A percentile compares a stretch with the other conserved stretches of the same genome.
These are phyloP conservation scores for Apodospora peruviana DNA, from an alignment of 495 filamentous ascomycete genomes.

Conservation along the genomic window DNA sequence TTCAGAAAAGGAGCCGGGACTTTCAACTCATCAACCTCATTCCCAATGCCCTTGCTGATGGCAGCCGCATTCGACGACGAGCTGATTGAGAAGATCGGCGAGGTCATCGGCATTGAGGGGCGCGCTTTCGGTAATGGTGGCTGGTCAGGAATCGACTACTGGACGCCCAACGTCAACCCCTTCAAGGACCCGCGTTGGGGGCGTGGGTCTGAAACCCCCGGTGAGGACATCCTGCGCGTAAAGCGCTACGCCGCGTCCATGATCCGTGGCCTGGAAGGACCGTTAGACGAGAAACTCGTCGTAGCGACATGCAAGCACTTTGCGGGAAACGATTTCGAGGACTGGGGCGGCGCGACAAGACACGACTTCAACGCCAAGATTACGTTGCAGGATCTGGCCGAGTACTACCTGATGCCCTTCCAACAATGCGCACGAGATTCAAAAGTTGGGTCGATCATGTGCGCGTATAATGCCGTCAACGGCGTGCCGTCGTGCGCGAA, in stretches of 20 bases:
- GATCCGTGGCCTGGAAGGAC: constrained; percentile 24
- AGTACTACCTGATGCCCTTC: constrained; percentile 45
- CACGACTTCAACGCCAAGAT: constrained; percentile 37
- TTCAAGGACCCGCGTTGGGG: constrained; percentile 50
- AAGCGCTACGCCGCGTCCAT: constrained; percentile 36
- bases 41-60: constrained; percentile 40
- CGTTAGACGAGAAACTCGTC: constrained; percentile 3
- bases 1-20: constrained; percentile 24
- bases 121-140: constrained; percentile 63
- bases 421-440: constrained; percentile 41
- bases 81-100: constrained; percentile 36
- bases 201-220: constrained; percentile 25
- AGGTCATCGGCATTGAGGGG: constrained; percentile 53
- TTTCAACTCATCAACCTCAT: constrained; percentile 42
- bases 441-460: constrained; percentile 44
- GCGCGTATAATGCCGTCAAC: constrained; percentile 44
- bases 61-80: constrained; percentile 44
- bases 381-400: constrained; percentile 37
- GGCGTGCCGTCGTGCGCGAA: constrained; percentile 41
- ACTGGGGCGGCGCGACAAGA: constrained; percentile 27
- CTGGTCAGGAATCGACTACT: constrained; percentile 55
- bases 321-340: constrained; percentile 53
- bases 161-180: constrained; percentile 66
- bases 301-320: constrained; percentile 40
- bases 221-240: constrained; percentile 39